Base-by-base conservation (phyloP, 2,329 filamentous ascomycete genomes). In the Aspergillus costaricaensis region DNA sequence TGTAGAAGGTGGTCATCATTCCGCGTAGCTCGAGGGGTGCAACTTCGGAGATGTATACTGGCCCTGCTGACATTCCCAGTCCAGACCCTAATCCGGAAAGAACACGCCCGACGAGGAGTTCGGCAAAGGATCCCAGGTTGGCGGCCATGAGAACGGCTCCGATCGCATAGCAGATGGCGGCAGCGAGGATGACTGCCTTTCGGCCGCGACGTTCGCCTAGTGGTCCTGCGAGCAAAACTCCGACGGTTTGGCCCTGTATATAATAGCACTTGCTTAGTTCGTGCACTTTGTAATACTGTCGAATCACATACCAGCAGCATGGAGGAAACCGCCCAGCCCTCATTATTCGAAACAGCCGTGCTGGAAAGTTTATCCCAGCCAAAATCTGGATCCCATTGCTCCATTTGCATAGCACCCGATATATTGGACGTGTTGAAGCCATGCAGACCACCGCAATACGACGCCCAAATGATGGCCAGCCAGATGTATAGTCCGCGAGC, bases 11-110 rank as follows among this genome's bases (percentile, higher is more conserved):
- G 7, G 63, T 66, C 63, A 68, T 62, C 65, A 67, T 68, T 10
- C 91, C 91, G 56, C 88, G 85, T 69, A 88, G 84, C 21, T 82
- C 79, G 0, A 85, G 86, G 0, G 92, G 92, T 0, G 92, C 87
- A 15, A 96, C 84, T 75, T 96, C 92, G 57, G 90, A 91, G 70
- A 96, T 92, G 79, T 96, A 96, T 10, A 96, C 83, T 0, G 92
- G 92, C 1, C 94, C 91, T 1, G 50, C 60, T 2, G 62, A 62
- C 65, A 67, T 67, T 5, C 63, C 65, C 38, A 60, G 44, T 3
- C 65, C 65, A 3, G 65, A 67, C 12, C 65, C 65, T 25, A 67
- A 17, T 4, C 65, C 65, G 6, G 65, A 67, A 17, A 67, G 30
- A 43, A 67, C 56, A 54, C 65, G 52, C 7, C 65, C 65, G 27